These are phyloP conservation scores for Phytophthora cryptogea DNA, from an alignment of 352 stramenopile species.

Conservation along the genomic window DNA sequence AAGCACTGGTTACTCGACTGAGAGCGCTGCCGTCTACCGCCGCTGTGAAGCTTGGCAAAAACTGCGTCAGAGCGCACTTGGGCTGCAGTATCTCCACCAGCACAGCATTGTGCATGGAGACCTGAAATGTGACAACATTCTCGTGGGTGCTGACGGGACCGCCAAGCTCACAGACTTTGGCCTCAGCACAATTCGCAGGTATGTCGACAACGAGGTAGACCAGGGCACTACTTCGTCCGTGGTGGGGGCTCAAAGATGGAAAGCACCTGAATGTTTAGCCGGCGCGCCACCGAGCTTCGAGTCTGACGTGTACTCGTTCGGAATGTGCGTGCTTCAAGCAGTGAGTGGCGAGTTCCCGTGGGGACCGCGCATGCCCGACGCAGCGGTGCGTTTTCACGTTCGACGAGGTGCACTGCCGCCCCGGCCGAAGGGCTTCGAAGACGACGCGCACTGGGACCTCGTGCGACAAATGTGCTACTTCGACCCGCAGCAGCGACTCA, in stretches of 20 bases:
- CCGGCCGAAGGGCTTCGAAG: slow-evolving; percentile 28
- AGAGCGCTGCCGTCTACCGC: slow-evolving; percentile 11
- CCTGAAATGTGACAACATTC: slow-evolving; percentile 49
- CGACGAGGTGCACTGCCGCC: slow-evolving; percentile 27
- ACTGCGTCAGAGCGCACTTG: slow-evolving; percentile 30
- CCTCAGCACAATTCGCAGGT: slow-evolving; percentile 29
- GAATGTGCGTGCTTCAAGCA: slow-evolving; percentile 42
- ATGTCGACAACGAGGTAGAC: slow-evolving; percentile 19
- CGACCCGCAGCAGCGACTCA: slow-evolving; percentile 33
- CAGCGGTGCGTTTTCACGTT: slow-evolving; percentile 37
- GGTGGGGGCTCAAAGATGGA: slow-evolving; percentile 34
- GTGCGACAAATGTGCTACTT: slow-evolving; percentile 39
- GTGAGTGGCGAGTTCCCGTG: slow-evolving; percentile 34
- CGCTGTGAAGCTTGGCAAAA: slow-evolving; percentile 35
- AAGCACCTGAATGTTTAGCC: slow-evolving; percentile 32
- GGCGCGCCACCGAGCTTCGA: slow-evolving; percentile 27
- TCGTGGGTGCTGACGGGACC: slow-evolving; percentile 34
- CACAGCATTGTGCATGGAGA: slow-evolving; percentile 43
- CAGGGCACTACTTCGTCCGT: background rate
- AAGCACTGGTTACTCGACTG: slow-evolving; percentile 13
- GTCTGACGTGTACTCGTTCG: slow-evolving; percentile 42
- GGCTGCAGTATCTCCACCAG: slow-evolving; percentile 40
- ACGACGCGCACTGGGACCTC: slow-evolving; percentile 34
- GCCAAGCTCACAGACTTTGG: slow-evolving; percentile 44
- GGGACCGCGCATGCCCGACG: slow-evolving; percentile 31